Evolutionary conservation across 305 asterid species (phyloP).

Genomic region (Euphrasia arctica): DNA sequence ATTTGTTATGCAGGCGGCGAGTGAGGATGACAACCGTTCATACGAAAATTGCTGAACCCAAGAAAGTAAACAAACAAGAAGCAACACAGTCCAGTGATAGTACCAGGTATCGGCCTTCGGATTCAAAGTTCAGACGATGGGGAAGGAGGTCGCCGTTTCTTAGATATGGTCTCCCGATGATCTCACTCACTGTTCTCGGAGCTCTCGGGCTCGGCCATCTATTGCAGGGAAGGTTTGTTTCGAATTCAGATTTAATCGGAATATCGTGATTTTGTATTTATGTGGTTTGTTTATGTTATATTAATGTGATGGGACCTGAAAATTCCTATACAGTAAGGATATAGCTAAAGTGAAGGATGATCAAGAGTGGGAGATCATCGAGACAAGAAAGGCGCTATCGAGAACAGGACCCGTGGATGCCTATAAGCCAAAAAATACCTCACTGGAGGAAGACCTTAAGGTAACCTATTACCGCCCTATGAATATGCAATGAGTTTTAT

Average conservation of each 20-base stretch:
- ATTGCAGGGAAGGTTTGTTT: constrained; percentile 29
- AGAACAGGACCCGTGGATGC: constrained; percentile 77
- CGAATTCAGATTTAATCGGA: constrained; percentile 3
- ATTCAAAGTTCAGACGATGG: too few species aligned
- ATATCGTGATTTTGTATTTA: not conserved
- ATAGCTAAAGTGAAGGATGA: too few species aligned
- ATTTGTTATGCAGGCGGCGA: too few species aligned
- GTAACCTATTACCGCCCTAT: constrained; percentile 30
- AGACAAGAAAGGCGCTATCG: constrained; percentile 74
- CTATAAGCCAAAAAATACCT: constrained; percentile 71
- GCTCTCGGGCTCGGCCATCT: too few species aligned
- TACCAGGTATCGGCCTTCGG: too few species aligned
- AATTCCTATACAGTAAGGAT: constrained; percentile 59
- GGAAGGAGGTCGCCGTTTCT: too few species aligned
- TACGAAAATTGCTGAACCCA: constrained; percentile 30
- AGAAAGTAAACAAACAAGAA: constrained; percentile 32
- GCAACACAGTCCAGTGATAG: too few species aligned
- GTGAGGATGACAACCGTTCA: too few species aligned
- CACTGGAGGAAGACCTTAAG: constrained; percentile 88
- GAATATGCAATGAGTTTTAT: not conserved
- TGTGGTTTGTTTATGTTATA: not conserved
- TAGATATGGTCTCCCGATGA: too few species aligned
- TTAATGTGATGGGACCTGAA: constrained; percentile 6
- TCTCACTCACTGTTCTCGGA: too few species aligned
- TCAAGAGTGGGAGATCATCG: constrained; percentile 44